A percentile compares a stretch with the other conserved stretches of the same genome.
Conservation (phyloP, 192 early-diverging fungal genomes). For the Gryganskiella cystojenkinii region DNA sequence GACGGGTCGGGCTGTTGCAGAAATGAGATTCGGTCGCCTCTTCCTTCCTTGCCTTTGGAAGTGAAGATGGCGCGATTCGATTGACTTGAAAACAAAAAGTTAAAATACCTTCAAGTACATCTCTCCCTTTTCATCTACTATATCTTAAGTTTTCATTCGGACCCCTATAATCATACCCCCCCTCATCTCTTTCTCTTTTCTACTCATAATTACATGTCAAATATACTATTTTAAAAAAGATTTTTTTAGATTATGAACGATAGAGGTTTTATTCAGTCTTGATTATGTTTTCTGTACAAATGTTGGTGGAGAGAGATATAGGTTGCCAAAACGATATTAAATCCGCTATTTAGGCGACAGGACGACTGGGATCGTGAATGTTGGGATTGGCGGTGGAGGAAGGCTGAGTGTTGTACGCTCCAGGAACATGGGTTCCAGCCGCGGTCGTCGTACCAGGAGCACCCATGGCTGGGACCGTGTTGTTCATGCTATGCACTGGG, state of each 20-base stretch:
- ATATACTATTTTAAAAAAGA: too few relatives aligned
- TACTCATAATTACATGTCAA: too few relatives aligned
- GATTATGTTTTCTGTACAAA: too few relatives aligned
- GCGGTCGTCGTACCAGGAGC: constrained; percentile 33
- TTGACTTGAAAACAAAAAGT: constrained; percentile 4
- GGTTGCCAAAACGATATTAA: too few relatives aligned
- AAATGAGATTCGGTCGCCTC: constrained; percentile 32
- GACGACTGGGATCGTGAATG: not conserved
- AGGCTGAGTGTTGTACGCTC: constrained; percentile 1
- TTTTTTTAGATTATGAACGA: too few relatives aligned
- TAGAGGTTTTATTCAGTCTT: too few relatives aligned
- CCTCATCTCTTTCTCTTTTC: not conserved
- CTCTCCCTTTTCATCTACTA: not conserved
- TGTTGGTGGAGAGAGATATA: too few relatives aligned
- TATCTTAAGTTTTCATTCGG: not conserved
- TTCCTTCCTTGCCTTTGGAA: constrained; percentile 25
- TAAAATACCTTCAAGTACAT: not conserved
- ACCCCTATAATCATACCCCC: not conserved
- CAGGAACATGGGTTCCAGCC: constrained; percentile 29
- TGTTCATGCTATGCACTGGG: not conserved
- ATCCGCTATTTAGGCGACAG: too few relatives aligned
- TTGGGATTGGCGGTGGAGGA: not conserved
- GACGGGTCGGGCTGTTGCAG: constrained; percentile 14
- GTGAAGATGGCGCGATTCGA: constrained; percentile 35
- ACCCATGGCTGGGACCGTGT: constrained; percentile 24